Percentiles rank a stretch among this genome's conserved stretches.
Evolutionary conservation across 2,329 filamentous ascomycete genomes (phyloP).

Genomic region (Alternaria panax): DNA sequence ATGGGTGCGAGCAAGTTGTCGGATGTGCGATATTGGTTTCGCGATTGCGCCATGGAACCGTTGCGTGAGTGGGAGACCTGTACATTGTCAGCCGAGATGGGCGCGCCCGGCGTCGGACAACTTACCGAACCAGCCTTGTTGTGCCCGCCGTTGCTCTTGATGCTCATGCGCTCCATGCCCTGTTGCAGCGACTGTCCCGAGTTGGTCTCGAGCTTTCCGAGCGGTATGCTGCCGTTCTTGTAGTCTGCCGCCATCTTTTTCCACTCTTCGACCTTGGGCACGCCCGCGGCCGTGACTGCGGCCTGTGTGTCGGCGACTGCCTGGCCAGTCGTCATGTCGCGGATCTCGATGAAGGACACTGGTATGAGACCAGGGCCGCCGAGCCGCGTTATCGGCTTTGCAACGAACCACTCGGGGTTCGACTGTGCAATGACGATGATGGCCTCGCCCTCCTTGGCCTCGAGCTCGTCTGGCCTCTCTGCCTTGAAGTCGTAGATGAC

Average conservation of each 20-base stretch:
- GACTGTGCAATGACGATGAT: conserved; percentile 99
- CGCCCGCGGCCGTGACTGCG: conserved; percentile 85
- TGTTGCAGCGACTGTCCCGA: conserved; percentile 61
- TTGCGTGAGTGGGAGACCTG: conserved; percentile 45
- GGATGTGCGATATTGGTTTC: conserved; percentile 49
- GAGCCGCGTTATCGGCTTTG: conserved; percentile 97
- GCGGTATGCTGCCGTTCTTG: conserved; percentile 97
- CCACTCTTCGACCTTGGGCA: conserved; percentile 97
- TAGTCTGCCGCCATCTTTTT: conserved; percentile 99
- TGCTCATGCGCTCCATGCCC: conserved; percentile 77
- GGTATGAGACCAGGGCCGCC: conserved; percentile 95
- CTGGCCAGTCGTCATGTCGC: conserved; percentile 88
- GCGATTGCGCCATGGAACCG: conserved; percentile 46
- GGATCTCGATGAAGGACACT: conserved; percentile 94
- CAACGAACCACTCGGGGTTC: conserved; percentile 98
- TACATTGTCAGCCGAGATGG: conserved; percentile 17
- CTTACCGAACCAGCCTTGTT: conserved; percentile 42
- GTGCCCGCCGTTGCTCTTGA: conserved; percentile 54
- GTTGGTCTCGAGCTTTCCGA: conserved; percentile 81
- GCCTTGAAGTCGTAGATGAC: conserved; percentile 98
- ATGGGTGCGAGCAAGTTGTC: conserved; percentile 73
- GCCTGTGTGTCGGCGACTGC: conserved; percentile 82
- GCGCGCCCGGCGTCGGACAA: conserved; percentile 12
- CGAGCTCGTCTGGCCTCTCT: conserved; percentile 92
- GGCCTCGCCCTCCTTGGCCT: conserved; percentile 92